Evolutionary conservation across 129 eudicot genomes (phyloP).

Genomic region (Oenanthe sinensis): DNA sequence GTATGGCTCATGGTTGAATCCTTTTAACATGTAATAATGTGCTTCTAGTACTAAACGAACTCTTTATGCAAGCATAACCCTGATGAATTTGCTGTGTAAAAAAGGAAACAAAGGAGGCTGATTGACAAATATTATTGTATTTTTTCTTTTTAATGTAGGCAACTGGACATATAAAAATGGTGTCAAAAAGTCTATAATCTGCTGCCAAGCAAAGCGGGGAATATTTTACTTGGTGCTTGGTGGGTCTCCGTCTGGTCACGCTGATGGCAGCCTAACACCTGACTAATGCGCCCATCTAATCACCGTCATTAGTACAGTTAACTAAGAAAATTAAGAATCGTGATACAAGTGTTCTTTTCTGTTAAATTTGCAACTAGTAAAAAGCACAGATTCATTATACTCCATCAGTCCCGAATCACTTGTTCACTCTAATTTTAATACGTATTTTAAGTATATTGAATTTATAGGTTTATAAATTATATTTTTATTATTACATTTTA

Average conservation of each 20-base stretch:
- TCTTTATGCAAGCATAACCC: background rate
- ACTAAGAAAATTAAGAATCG: too few relatives aligned
- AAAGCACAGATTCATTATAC: too few relatives aligned
- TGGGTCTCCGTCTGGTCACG: background rate
- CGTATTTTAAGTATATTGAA: too few relatives aligned
- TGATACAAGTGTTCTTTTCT: background rate
- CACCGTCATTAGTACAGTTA: background rate
- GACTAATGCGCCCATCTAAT: background rate
- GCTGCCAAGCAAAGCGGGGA: background rate
- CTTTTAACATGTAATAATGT: too few relatives aligned
- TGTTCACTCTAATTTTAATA: too few relatives aligned
- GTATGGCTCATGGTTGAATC: too few relatives aligned
- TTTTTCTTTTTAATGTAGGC: background rate
- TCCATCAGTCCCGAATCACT: too few relatives aligned
- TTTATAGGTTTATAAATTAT: too few relatives aligned
- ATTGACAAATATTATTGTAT: background rate
- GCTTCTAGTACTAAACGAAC: too few relatives aligned
- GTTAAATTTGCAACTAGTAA: background rate
- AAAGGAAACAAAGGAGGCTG: background rate
- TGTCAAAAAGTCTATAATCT: background rate
- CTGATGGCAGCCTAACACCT: background rate
- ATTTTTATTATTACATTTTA: too few relatives aligned
- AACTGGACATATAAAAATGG: background rate
- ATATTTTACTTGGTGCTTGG: background rate
- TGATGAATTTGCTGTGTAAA: background rate